These are phyloP conservation scores for Claviceps pusilla DNA, from an alignment of 2,329 filamentous ascomycete species.

Conservation along the genomic window DNA sequence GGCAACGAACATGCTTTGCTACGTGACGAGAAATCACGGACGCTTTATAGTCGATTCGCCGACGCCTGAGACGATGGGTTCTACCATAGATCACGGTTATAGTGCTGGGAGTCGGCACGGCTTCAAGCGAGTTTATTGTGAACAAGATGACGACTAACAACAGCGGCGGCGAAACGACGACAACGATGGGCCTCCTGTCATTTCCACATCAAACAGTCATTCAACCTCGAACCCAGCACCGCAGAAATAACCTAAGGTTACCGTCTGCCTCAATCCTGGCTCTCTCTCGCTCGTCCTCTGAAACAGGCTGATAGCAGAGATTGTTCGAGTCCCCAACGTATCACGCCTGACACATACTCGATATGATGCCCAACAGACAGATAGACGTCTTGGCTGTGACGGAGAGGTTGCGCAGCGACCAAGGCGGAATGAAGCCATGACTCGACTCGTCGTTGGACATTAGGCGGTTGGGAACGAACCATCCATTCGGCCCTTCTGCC, in stretches of 20 bases:
- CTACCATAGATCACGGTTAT: too few relatives aligned
- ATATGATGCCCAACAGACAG: too few relatives aligned
- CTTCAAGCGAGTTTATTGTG: background rate
- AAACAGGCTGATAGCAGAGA: background rate
- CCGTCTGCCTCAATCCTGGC: too few relatives aligned
- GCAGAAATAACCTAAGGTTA: background rate
- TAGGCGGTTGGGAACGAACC: background rate
- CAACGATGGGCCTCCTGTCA: too few relatives aligned
- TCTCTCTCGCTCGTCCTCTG: too few relatives aligned
- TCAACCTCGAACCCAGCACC: background rate
- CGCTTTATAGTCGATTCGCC: background rate
- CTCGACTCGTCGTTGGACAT: background rate
- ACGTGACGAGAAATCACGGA: background rate
- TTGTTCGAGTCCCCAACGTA: background rate
- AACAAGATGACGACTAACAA: background rate
- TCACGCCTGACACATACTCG: background rate
- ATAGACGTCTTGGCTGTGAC: too few relatives aligned
- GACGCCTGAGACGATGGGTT: background rate
- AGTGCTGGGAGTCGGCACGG: too few relatives aligned
- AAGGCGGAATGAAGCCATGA: background rate
- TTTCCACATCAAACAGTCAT: too few relatives aligned
- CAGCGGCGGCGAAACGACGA: too few relatives aligned
- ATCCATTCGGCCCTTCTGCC: background rate
- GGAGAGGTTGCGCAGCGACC: too few relatives aligned
- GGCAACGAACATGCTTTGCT: background rate